phyloP scores from a whole-genome alignment of 2,329 filamentous ascomycete species.

The Coleophoma cylindrospora region DNA sequence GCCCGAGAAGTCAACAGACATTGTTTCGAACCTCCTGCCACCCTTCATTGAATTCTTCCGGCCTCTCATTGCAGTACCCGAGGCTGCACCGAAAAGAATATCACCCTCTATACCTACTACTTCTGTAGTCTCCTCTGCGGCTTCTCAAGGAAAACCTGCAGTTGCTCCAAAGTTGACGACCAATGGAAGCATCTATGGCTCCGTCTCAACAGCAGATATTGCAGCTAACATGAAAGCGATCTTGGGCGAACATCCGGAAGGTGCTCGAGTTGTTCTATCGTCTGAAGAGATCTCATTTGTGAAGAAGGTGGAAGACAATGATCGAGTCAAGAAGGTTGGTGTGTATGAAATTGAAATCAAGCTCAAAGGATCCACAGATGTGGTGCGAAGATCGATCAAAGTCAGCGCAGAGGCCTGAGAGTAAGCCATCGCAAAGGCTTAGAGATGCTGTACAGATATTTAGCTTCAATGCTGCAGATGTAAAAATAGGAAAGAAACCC shows the following conservation, averaged over 20 bases:
- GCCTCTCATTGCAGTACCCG: slow-evolving; percentile 24
- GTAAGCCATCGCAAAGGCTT: background rate
- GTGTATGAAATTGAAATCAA: slow-evolving; percentile 45
- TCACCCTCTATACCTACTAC: slow-evolving; percentile 21
- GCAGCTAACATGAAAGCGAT: slow-evolving; percentile 39
- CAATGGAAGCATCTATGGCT: slow-evolving; percentile 38
- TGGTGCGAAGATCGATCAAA: slow-evolving; percentile 34
- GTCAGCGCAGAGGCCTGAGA: slow-evolving; percentile 32
- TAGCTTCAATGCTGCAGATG: slow-evolving; percentile 3
- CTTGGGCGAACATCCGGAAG: slow-evolving; percentile 45
- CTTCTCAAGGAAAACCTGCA: slow-evolving; percentile 27
- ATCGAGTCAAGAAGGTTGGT: slow-evolving; percentile 46
- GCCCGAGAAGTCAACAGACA: slow-evolving; percentile 17
- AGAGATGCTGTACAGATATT: slow-evolving; percentile 4
- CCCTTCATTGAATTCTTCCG: slow-evolving; percentile 23
- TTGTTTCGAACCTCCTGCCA: slow-evolving; percentile 19
- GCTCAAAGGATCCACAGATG: slow-evolving; percentile 38
- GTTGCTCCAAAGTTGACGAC: slow-evolving; percentile 13
- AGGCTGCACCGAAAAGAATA: slow-evolving; percentile 29
- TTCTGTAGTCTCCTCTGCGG: slow-evolving; percentile 23
- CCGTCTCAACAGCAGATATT: slow-evolving; percentile 48
- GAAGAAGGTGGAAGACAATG: slow-evolving; percentile 28
- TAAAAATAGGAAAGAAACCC: too few relatives aligned
- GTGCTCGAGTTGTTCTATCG: slow-evolving; percentile 39
- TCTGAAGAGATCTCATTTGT: slow-evolving; percentile 46